Evolutionary conservation across 768 basidiomycete genomes (phyloP).

Genomic region (Saitozyma podzolica): DNA sequence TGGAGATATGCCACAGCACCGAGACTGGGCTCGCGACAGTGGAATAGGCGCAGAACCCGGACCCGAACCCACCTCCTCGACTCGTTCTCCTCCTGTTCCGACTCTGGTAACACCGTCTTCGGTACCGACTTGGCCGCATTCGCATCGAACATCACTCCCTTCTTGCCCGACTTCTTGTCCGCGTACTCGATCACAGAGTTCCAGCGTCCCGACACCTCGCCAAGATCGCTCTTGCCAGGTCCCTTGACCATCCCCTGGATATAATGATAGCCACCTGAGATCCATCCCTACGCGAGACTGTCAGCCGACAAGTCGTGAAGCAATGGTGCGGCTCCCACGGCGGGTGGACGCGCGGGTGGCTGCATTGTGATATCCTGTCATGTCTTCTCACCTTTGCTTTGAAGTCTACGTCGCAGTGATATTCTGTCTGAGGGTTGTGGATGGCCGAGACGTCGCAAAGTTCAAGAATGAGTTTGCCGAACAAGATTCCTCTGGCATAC

Average conservation of each 20-base stretch:
- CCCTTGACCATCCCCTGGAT: conserved; percentile 76
- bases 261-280: conserved; percentile 93
- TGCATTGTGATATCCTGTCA: neutral
- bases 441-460: conserved; percentile 85
- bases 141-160: conserved; percentile 81
- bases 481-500: conserved; percentile 62
- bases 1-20: neutral
- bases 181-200: conserved; percentile 85
- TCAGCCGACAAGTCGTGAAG: neutral
- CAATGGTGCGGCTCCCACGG: neutral
- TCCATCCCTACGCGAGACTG: conserved; percentile 73
- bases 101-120: conserved; percentile 81
- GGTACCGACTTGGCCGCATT: conserved; percentile 70
- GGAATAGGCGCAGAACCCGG: neutral
- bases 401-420: conserved; percentile 85
- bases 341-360: no score
- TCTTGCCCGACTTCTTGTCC: conserved; percentile 64
- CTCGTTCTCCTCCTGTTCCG: conserved; percentile 85
- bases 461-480: conserved; percentile 82
- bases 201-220: conserved; percentile 90
- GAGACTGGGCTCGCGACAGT: no score
- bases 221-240: conserved; percentile 63
- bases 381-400: conserved; percentile 77
- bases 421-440: conserved; percentile 73
- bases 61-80: conserved; percentile 66